Evolutionary conservation across 768 basidiomycete species (phyloP).

Genomic region (Dictyophora rubrovolvata): DNA sequence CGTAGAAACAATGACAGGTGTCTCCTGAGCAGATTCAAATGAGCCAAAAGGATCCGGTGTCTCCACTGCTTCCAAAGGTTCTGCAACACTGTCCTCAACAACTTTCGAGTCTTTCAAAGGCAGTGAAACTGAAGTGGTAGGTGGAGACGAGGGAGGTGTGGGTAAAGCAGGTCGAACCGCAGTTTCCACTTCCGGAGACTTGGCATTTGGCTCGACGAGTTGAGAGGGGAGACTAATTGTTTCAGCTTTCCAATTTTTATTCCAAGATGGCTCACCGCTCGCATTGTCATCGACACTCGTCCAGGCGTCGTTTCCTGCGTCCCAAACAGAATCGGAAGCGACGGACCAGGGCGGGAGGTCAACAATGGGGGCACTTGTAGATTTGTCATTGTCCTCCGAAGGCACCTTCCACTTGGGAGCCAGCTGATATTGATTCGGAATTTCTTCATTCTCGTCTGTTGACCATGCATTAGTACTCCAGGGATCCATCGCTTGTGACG

Average conservation of each 20-base stretch:
- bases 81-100: neutral
- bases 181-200: neutral
- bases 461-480: slow-evolving; percentile 9
- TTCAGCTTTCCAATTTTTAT: neutral
- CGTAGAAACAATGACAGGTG: slow-evolving; percentile 13
- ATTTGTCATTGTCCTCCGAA: neutral
- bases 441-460: neutral
- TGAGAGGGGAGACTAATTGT: neutral
- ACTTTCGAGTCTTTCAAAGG: too few relatives aligned
- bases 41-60: slow-evolving; percentile 51
- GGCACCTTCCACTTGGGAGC: slow-evolving; percentile 3
- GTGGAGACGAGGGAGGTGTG: slow-evolving; percentile 6
- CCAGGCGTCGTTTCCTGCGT: neutral
- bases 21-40: slow-evolving; percentile 40
- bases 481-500: neutral
- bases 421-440: neutral
- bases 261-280: neutral
- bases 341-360: neutral
- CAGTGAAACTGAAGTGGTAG: neutral
- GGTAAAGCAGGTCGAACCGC: neutral
- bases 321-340: slow-evolving; percentile 1
- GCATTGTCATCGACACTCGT: neutral
- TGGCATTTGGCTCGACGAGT: neutral
- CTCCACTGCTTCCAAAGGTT: neutral
- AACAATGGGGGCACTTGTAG: too few relatives aligned